Base-by-base conservation (phyloP, 2,329 filamentous ascomycete genomes). In the Sclerotinia trifoliorum region DNA sequence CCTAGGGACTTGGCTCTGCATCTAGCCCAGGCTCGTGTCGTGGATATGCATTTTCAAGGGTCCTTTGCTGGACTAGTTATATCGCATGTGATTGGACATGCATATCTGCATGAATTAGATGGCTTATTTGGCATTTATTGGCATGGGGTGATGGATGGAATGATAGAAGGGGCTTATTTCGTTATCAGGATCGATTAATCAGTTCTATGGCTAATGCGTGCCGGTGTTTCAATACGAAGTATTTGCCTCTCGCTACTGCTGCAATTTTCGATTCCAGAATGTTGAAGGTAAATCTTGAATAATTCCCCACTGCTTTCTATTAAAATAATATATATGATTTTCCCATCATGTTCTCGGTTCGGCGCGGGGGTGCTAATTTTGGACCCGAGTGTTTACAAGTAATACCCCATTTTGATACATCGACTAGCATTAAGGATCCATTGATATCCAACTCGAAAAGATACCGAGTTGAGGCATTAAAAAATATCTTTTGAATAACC, bases 21-120 rank as follows among this genome's bases (percentile, higher is more conserved):
- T 62, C 21, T 15, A 63, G 46, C 6, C 32, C 58, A 24, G 26
- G 58, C 42, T 35, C n/a, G 17, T 39, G n/a, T 42, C 60, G 60
- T 32, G 29, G 32, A 62, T 29, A 24, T 51, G 32, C 32, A 17
- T 39, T 62, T 49, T n/a, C 58, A 49, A 35, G 58, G 21, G 58
- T 13, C 15, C 39, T 15, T 5, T 42, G 39, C 1, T 17, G 39
- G 39, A 35, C 44, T 60, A 60, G 39, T 49, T n/a, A 17, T 61
- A 6, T 48, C 44, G 58, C 60, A 63, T 63, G 48, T 51, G 60
- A 63, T 42, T 63, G 46, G 60, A 61, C 35, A 19, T 49, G 21
- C 58, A 24, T 32, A 8, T 42, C 58, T 62, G 58, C 60, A 39
- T 15, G 48, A 51, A 51, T 51, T 51, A 35, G 8, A 35, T 35